phyloP scores from a whole-genome alignment of 2,329 filamentous ascomycete genomes.

The Fusarium sp. region DNA sequence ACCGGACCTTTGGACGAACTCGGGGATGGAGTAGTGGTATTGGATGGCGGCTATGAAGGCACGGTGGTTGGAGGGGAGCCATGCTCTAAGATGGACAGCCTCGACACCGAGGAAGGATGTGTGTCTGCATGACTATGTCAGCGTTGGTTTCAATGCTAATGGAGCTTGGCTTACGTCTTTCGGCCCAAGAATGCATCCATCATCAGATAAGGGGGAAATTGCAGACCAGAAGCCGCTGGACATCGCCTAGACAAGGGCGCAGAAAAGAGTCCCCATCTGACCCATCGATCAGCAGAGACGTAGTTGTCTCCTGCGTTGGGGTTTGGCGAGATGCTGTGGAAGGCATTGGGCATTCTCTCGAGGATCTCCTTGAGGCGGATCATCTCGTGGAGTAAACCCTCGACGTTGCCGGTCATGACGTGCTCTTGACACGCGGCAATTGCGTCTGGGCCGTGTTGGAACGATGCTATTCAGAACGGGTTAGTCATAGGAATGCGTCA shows the following conservation, averaged over 20 bases:
- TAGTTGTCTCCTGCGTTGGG: constrained; percentile 64
- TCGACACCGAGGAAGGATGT: constrained; percentile 63
- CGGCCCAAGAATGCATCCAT: constrained; percentile 68
- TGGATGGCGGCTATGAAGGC: constrained; percentile 68
- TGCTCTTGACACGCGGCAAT: constrained; percentile 66
- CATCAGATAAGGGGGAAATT: constrained; percentile 65
- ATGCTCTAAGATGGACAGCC: constrained; percentile 64
- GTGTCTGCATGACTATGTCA: not conserved
- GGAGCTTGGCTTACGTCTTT: constrained; percentile 51
- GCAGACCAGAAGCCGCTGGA: constrained; percentile 63
- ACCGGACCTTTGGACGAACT: constrained; percentile 63
- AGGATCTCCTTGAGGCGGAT: constrained; percentile 65
- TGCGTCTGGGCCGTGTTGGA: constrained; percentile 63
- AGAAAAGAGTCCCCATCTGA: constrained; percentile 64
- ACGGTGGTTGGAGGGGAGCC: constrained; percentile 65
- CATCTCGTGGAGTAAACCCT: constrained; percentile 62
- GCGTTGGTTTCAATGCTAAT: fast-evolving
- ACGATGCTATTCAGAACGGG: constrained; percentile 51
- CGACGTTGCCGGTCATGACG: constrained; percentile 65
- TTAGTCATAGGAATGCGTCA: no score
- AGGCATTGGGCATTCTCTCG: constrained; percentile 65
- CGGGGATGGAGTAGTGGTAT: constrained; percentile 65
- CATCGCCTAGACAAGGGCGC: constrained; percentile 63
- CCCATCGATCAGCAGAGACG: constrained; percentile 61
- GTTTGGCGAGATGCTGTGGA: constrained; percentile 66